Percentiles rank a stretch among this genome's conserved stretches.
Evolutionary conservation across 2,329 filamentous ascomycete genomes (phyloP).

Genomic region (Colletotrichum shisoi): DNA sequence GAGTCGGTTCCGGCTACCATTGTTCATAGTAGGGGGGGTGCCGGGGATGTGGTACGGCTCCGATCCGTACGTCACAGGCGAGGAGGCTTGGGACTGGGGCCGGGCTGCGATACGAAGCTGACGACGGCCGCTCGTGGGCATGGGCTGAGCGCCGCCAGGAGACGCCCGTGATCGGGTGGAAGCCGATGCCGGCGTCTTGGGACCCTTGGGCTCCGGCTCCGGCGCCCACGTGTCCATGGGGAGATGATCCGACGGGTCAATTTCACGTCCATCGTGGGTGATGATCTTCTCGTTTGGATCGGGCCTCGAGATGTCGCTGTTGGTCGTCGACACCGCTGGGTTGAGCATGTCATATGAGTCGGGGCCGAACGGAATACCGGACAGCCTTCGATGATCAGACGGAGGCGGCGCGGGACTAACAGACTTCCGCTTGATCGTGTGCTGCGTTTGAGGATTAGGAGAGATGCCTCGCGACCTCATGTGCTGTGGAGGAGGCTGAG

Average conservation of each 20-base stretch:
- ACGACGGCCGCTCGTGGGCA: slow-evolving; percentile 60
- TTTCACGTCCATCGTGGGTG: slow-evolving; percentile 75
- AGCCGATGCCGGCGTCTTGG: slow-evolving; percentile 44
- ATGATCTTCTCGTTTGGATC: slow-evolving; percentile 74
- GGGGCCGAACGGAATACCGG: slow-evolving; percentile 74
- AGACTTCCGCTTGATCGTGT: slow-evolving; percentile 73
- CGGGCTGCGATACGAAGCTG: slow-evolving; percentile 60
- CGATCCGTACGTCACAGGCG: slow-evolving; percentile 46
- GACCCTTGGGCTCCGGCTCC: slow-evolving; percentile 67
- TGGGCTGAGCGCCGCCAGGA: slow-evolving; percentile 62
- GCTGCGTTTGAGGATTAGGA: slow-evolving; percentile 55
- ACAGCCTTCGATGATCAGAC: slow-evolving; percentile 60
- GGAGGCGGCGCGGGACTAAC: slow-evolving; percentile 72
- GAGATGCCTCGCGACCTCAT: slow-evolving; percentile 55
- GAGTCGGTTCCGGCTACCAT: slow-evolving; percentile 64
- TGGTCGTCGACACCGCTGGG: slow-evolving; percentile 54
- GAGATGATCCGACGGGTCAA: slow-evolving; percentile 82
- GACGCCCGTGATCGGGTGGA: slow-evolving; percentile 51
- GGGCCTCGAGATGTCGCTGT: slow-evolving; percentile 42
- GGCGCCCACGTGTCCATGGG: slow-evolving; percentile 80
- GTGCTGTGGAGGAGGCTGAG: slow-evolving; percentile 46
- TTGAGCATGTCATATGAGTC: slow-evolving; percentile 80
- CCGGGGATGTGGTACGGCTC: slow-evolving; percentile 46
- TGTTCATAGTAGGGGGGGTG: slow-evolving; percentile 47
- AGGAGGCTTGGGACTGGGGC: slow-evolving; percentile 56